A percentile compares a stretch with the other conserved stretches of the same genome.
phyloP scores from a whole-genome alignment of 306 rosid genomes.

The Oemleria cerasiformis region DNA sequence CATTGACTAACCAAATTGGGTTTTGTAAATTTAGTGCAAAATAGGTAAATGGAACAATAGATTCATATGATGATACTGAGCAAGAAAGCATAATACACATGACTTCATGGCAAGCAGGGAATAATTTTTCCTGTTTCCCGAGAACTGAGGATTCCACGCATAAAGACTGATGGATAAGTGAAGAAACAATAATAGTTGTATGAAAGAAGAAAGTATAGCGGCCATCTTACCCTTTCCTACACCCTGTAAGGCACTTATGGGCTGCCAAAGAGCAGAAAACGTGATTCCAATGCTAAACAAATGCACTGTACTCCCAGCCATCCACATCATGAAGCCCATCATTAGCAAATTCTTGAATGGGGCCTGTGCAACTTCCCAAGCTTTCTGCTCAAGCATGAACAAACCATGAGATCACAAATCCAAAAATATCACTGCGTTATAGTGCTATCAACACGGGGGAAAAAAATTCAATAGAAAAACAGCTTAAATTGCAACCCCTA shows the following conservation, averaged over 20 bases:
- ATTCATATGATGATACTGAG: background rate
- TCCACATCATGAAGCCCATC: slow-evolving; percentile 99
- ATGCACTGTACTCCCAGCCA: slow-evolving; percentile 97
- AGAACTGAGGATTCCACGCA: background rate
- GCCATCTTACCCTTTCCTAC: slow-evolving; percentile 70
- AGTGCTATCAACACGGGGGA: background rate
- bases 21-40: background rate
- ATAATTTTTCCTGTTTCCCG: background rate
- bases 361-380: slow-evolving; percentile 99
- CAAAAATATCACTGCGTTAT: background rate
- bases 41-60: background rate
- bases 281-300: slow-evolving; percentile 97
- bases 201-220: background rate
- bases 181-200: background rate
- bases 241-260: slow-evolving; percentile 86
- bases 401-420: slow-evolving; percentile 7
- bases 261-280: slow-evolving; percentile 99
- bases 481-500: background rate
- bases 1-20: background rate
- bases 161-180: background rate
- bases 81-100: background rate
- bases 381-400: slow-evolving; percentile 60
- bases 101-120: no score
- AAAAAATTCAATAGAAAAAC: background rate
- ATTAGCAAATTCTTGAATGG: slow-evolving; percentile 92